phyloP scores from a whole-genome alignment of 2,329 filamentous ascomycete species.

The Pseudocercospora crystallina region DNA sequence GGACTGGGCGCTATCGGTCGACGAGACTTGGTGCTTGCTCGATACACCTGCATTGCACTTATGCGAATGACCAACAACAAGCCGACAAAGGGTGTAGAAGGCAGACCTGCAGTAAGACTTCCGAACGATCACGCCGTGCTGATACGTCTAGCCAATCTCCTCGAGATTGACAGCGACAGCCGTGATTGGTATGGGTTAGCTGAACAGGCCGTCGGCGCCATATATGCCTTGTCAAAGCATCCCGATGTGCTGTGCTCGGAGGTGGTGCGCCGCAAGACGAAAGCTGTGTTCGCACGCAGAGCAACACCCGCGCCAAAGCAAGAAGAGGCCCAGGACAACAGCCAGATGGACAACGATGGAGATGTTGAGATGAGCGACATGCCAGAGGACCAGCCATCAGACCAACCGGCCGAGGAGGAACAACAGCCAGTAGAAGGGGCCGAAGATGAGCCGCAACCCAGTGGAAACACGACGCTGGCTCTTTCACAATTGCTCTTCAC shows the following conservation, averaged over 20 bases:
- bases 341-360: slow-evolving; percentile 35
- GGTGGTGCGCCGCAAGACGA: slow-evolving; percentile 83
- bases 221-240: slow-evolving; percentile 90
- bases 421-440: no score
- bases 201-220: slow-evolving; percentile 93
- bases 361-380: slow-evolving; percentile 42
- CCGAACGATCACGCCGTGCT: slow-evolving; percentile 91
- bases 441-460: slow-evolving; percentile 2
- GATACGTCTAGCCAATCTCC: slow-evolving; percentile 75
- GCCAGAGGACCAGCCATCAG: slow-evolving; percentile 23
- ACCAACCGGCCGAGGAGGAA: slow-evolving; percentile 23
- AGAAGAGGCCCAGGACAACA: slow-evolving; percentile 22
- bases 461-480: slow-evolving; percentile 55
- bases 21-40: slow-evolving; percentile 81
- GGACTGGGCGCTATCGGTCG: slow-evolving; percentile 80
- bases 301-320: slow-evolving; percentile 28
- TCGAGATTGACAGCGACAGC: slow-evolving; percentile 80
- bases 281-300: slow-evolving; percentile 69
- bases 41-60: slow-evolving; percentile 92
- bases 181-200: slow-evolving; percentile 94
- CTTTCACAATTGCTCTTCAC: slow-evolving; percentile 92
- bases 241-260: slow-evolving; percentile 92
- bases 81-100: slow-evolving; percentile 69
- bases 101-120: slow-evolving; percentile 69
- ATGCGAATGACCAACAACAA: slow-evolving; percentile 85